Evolutionary conservation across 768 basidiomycete species (phyloP).

Genomic region (Russula virescens): DNA sequence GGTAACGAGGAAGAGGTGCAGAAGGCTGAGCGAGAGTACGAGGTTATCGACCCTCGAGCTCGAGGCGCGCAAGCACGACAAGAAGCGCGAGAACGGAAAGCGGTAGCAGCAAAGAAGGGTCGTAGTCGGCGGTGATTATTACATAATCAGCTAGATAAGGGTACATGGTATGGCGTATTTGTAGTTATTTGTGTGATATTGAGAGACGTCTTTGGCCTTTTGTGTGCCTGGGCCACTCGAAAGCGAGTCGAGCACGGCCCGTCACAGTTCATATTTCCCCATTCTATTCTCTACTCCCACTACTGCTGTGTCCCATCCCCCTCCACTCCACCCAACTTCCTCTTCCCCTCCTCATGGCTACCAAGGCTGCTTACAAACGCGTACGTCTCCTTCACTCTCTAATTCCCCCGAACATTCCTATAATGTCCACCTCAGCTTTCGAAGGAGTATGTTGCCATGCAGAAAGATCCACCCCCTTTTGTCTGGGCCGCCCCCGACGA

Average conservation of each 20-base stretch:
- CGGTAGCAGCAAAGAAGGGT: conserved; percentile 26
- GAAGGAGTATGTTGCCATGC: conserved; percentile 91
- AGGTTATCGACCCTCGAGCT: conserved; percentile 80
- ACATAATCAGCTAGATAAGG: neutral
- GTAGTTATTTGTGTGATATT: neutral
- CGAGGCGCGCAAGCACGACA: conserved; percentile 69
- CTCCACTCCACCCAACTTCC: neutral
- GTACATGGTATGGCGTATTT: neutral
- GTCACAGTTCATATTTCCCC: conserved; percentile 1
- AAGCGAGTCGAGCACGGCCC: neutral
- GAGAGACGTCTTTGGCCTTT: no score
- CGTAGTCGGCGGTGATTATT: conserved; percentile 28
- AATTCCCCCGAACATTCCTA: neutral
- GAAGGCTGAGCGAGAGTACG: conserved; percentile 81
- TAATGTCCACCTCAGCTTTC: conserved; percentile 43
- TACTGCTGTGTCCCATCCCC: neutral
- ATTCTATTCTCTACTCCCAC: neutral
- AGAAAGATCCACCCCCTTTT: conserved; percentile 90
- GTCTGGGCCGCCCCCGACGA: conserved; percentile 95
- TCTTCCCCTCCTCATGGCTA: conserved; percentile 50
- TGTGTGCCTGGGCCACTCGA: neutral
- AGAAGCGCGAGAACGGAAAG: conserved; percentile 67
- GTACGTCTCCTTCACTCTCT: conserved; percentile 35
- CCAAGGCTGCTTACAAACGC: conserved; percentile 82
- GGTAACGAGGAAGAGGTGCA: conserved; percentile 66